These are phyloP conservation scores for Dactylellina cionopaga DNA, from an alignment of 2,329 filamentous ascomycete species.

Conservation along the genomic window DNA sequence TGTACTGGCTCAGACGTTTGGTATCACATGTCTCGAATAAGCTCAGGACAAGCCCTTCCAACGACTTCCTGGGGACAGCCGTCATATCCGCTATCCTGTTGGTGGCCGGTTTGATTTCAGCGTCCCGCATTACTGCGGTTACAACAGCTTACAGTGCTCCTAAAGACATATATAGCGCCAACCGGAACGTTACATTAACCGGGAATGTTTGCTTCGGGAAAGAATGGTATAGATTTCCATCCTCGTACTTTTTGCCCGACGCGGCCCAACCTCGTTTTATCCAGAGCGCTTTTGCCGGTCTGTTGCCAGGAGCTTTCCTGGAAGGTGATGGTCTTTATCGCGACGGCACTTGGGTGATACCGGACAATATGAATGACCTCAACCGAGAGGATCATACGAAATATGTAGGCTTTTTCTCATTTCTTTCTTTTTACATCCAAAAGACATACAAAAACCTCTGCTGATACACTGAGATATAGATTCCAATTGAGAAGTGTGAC, in stretches of 20 bases:
- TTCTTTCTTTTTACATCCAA: not conserved
- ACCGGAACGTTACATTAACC: slow-evolving; percentile 30
- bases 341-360: slow-evolving; percentile 79
- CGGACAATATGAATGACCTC: slow-evolving; percentile 87
- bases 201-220: slow-evolving; percentile 82
- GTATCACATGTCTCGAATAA: slow-evolving; percentile 1
- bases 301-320: slow-evolving; percentile 89
- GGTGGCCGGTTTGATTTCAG: slow-evolving; percentile 67
- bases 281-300: slow-evolving; percentile 85
- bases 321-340: slow-evolving; percentile 66
- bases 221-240: slow-evolving; percentile 98
- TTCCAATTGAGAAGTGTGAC: slow-evolving; percentile 76
- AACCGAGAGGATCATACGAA: slow-evolving; percentile 88
- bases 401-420: slow-evolving; percentile 72
- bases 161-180: slow-evolving; percentile 67
- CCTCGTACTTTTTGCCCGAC: slow-evolving; percentile 88
- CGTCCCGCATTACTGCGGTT: slow-evolving; percentile 77
- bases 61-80: not conserved
- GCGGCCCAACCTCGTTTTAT: slow-evolving; percentile 87
- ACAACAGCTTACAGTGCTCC: slow-evolving; percentile 86
- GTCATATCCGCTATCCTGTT: slow-evolving; percentile 22
- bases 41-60: not conserved
- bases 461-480: slow-evolving; percentile 61
- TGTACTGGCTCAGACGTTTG: slow-evolving; percentile 59
- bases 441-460: slow-evolving; percentile 41